phyloP scores from a whole-genome alignment of 2,329 filamentous ascomycete genomes.

The Trichoderma asperellum region DNA sequence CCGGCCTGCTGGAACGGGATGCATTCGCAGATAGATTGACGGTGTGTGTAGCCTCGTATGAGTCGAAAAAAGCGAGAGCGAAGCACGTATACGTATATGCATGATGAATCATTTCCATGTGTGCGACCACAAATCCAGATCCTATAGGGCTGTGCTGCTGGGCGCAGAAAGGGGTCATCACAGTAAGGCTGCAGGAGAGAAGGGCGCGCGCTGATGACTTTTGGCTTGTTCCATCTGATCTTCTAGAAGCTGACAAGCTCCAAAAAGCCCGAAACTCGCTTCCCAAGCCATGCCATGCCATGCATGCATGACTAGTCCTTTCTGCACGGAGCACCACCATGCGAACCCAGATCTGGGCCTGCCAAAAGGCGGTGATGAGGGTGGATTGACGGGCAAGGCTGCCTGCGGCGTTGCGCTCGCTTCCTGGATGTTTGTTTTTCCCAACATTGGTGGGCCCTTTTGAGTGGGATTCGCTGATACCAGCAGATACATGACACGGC shows the following conservation, averaged over 20 bases:
- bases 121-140: constrained; percentile 6
- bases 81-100: background rate
- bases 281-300: background rate
- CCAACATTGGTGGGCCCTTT: background rate
- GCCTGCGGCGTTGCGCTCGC: constrained; percentile 6
- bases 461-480: background rate
- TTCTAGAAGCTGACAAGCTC: constrained; percentile 25
- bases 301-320: constrained; percentile 10
- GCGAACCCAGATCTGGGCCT: constrained; percentile 13
- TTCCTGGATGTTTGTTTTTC: background rate
- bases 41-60: background rate
- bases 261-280: background rate
- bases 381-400: constrained; percentile 1
- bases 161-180: background rate
- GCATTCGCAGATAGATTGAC: background rate
- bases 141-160: constrained; percentile 16
- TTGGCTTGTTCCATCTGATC: constrained; percentile 17
- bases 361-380: constrained; percentile 2
- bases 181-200: constrained; percentile 15
- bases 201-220: background rate
- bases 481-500: background rate
- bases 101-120: background rate
- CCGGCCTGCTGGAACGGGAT: background rate
- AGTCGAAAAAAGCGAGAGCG: background rate
- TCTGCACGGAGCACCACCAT: constrained; percentile 2